Evolutionary conservation across 108 stramenopile species (phyloP), one percentile per base, ranked within the genome.

Genomic region (Aurantiochytrium sp.): DNA sequence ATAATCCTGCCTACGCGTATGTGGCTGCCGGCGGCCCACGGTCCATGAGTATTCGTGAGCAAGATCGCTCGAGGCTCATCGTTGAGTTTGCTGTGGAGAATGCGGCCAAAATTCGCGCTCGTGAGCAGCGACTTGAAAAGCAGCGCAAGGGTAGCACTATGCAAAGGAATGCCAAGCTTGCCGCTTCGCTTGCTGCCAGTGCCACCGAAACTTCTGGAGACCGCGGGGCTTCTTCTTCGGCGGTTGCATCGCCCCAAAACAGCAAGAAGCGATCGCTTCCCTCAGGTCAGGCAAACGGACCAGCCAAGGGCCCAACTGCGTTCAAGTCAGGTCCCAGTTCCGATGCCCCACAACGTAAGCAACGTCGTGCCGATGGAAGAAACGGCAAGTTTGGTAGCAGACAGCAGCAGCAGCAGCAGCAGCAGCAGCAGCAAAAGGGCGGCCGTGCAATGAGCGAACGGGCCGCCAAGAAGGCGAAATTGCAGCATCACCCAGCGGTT

Each of bases 1-100:
- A 99, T 93, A 99, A 99, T 91, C 95, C 97, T 1, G 88, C 90
- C 4, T 98, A 96, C 89, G 91, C 91, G 8, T 60, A 87, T 12
- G 28, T 55, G 28, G 91, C 91, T 4, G 87, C 55, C 51, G 60
- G 90, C n/a, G 93, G 91, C 16, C 72, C 72, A 18, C 69, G 35
- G 23, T 89, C 44, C 42, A 92, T 90, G 89, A 28, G 6, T 5
- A 69, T 21, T 19, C 47, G 12, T 19, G 90, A 60, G 25, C 44
- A 18, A 5, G 57, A 76, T 10, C 87, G 89, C 5, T 44, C 90
- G 5, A 42, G 88, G 2, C 73, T 88, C 29, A 88, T 90, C 6
- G 90, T 90, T 18, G 87, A 88, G 42, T 90, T 90, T 43, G 35
- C 88, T 16, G 72, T 90, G 69, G 90, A 90, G 58, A 90, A 90